phyloP scores from a whole-genome alignment of 129 eudicot genomes.

The Flaveria ramosissima region DNA sequence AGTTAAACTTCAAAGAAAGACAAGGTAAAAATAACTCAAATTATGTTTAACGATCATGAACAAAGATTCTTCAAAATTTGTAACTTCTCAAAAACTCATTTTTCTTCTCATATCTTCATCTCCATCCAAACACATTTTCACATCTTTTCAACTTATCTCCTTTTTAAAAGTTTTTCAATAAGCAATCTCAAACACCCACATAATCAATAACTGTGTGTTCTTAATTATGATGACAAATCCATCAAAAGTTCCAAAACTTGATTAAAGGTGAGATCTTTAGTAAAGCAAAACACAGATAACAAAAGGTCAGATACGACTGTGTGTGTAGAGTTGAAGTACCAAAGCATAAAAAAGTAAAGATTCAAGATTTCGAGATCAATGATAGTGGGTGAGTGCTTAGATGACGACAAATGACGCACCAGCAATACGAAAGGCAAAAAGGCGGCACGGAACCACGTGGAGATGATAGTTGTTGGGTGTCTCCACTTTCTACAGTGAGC shows the following conservation, averaged over 20 bases:
- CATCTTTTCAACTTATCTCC: no score
- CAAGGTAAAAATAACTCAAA: background rate
- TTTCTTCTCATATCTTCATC: no score
- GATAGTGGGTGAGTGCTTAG: constrained; percentile 31
- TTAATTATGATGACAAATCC: background rate
- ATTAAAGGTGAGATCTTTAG: background rate
- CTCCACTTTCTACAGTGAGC: constrained; percentile 12
- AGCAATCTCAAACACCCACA: no score
- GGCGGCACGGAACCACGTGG: constrained; percentile 34
- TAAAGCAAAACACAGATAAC: background rate
- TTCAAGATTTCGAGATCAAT: constrained; percentile 34
- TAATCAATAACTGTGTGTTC: background rate
- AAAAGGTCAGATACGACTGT: background rate
- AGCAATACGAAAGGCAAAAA: constrained; percentile 11
- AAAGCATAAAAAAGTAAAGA: background rate
- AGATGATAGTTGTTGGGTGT: constrained; percentile 17
- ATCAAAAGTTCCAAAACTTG: background rate
- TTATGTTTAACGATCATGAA: background rate
- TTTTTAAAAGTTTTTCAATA: no score
- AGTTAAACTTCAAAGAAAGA: background rate
- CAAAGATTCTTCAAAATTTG: background rate
- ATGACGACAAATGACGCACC: constrained; percentile 21
- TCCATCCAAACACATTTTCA: no score
- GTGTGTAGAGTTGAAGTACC: background rate
- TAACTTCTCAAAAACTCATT: no score